These are phyloP conservation scores for Pelargonium nanum DNA, from an alignment of 345 rosid species.

Conservation along the genomic window DNA sequence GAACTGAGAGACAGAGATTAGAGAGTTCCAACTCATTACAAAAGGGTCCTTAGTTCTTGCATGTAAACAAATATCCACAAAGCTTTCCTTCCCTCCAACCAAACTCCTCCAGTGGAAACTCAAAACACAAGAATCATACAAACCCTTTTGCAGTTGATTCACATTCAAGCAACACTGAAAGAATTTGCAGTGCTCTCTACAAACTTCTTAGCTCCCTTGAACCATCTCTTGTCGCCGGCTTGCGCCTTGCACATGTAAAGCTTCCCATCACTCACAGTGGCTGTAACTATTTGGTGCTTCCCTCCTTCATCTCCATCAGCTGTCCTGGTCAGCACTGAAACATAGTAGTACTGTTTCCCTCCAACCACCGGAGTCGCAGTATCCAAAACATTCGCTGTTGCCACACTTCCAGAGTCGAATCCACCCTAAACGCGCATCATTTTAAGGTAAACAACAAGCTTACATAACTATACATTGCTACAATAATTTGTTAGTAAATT, in stretches of 20 bases:
- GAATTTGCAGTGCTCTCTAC: constrained; percentile 61
- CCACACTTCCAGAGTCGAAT: constrained; percentile 57
- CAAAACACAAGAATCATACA: constrained; percentile 19
- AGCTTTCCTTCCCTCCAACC: neutral
- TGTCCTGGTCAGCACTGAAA: constrained; percentile 78
- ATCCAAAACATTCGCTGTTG: constrained; percentile 77
- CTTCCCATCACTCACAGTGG: constrained; percentile 64
- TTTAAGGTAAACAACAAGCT: no score
- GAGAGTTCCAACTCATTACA: neutral
- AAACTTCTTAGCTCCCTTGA: constrained; percentile 74
- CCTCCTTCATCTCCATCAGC: constrained; percentile 99
- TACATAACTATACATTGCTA: no score
- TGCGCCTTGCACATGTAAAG: constrained; percentile 72
- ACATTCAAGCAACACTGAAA: constrained; percentile 61
- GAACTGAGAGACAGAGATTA: neutral
- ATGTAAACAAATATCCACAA: neutral
- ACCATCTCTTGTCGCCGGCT: constrained; percentile 99
- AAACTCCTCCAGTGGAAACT: neutral
- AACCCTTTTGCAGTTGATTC: neutral
- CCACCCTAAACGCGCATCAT: constrained; percentile 58
- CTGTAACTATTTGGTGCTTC: constrained; percentile 71
- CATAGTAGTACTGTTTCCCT: constrained; percentile 51
- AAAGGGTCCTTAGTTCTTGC: neutral
- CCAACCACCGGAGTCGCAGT: constrained; percentile 19
- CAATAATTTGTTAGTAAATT: no score